Conservation (phyloP, 306 rosid species). For the Quercus wislizeni region DNA sequence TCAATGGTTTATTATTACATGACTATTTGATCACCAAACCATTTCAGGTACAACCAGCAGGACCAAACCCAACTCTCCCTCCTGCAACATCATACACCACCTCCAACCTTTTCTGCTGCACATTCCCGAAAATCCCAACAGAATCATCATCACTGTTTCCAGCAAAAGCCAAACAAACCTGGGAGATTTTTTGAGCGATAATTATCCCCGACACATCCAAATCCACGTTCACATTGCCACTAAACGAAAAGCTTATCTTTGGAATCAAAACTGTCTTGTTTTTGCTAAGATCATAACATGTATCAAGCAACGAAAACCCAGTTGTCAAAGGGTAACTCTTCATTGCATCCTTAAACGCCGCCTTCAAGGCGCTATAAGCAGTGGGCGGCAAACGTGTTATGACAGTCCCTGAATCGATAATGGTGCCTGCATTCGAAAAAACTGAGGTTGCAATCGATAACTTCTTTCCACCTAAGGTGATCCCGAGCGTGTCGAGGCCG, state of each 20-base stretch:
- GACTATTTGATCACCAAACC: no score
- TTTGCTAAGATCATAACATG: slow-evolving; percentile 58
- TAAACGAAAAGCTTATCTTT: slow-evolving; percentile 38
- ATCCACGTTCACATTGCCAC: slow-evolving; percentile 27
- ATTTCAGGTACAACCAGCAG: slow-evolving; percentile 31
- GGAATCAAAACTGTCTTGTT: slow-evolving; percentile 18
- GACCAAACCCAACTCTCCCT: slow-evolving; percentile 55
- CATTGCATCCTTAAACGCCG: slow-evolving; percentile 41
- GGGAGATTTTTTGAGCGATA: slow-evolving; percentile 15
- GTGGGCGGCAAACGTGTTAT: slow-evolving; percentile 57
- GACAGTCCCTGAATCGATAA: slow-evolving; percentile 82
- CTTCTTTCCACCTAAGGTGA: slow-evolving; percentile 33
- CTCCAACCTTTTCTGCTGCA: slow-evolving; percentile 57
- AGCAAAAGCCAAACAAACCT: slow-evolving; percentile 69
- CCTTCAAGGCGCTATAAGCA: slow-evolving; percentile 42
- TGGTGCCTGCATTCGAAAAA: slow-evolving; percentile 42
- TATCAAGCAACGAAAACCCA: slow-evolving; percentile 45
- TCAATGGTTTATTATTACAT: not conserved
- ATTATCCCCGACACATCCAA: slow-evolving; percentile 29
- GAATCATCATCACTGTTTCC: slow-evolving; percentile 35
- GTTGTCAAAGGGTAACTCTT: slow-evolving; percentile 27
- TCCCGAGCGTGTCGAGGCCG: slow-evolving; percentile 38
- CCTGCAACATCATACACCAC: slow-evolving; percentile 66
- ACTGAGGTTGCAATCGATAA: slow-evolving; percentile 36
- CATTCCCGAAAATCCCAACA: slow-evolving; percentile 58